Evolutionary conservation across 306 rosid species (phyloP).

Genomic region (Crataegus laevigata): DNA sequence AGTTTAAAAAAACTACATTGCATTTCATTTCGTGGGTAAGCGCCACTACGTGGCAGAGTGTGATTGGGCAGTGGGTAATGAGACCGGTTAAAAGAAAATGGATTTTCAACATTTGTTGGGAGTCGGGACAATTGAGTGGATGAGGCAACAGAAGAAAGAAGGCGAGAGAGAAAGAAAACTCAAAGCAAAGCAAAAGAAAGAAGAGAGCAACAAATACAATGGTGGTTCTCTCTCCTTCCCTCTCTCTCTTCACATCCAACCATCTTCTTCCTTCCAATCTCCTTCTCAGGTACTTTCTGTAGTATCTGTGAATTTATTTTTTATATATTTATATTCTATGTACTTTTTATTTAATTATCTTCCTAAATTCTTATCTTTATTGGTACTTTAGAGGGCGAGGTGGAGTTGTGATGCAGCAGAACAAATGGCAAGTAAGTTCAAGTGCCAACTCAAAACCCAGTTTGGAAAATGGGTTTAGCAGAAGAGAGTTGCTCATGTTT

Average conservation of each 20-base stretch:
- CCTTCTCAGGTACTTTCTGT: slow-evolving; percentile 37
- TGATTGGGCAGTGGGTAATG: not conserved
- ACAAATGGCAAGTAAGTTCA: slow-evolving; percentile 12
- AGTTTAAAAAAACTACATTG: not conserved
- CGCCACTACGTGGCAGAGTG: not conserved
- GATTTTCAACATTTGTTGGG: not conserved
- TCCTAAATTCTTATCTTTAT: not conserved
- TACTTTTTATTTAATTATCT: not conserved
- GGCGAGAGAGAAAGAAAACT: not conserved
- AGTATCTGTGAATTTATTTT: not conserved
- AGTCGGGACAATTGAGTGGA: slow-evolving; percentile 15
- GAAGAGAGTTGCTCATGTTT: slow-evolving; percentile 60
- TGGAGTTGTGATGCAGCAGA: slow-evolving; percentile 23
- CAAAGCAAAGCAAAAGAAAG: not conserved
- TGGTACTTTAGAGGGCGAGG: slow-evolving; percentile 26
- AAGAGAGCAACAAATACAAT: slow-evolving; percentile 18
- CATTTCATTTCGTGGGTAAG: not conserved
- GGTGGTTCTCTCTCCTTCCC: slow-evolving; percentile 46
- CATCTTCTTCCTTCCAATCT: slow-evolving; percentile 25
- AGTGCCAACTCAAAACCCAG: slow-evolving; percentile 33
- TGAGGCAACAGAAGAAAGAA: slow-evolving; percentile 8
- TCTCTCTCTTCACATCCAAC: slow-evolving; percentile 31
- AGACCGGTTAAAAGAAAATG: not conserved
- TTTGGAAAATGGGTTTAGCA: slow-evolving; percentile 31
- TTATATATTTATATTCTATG: no score